Percentiles rank a stretch among this genome's conserved stretches.
phyloP scores from a whole-genome alignment of 768 basidiomycete species.

The Tylopilus felleus region DNA sequence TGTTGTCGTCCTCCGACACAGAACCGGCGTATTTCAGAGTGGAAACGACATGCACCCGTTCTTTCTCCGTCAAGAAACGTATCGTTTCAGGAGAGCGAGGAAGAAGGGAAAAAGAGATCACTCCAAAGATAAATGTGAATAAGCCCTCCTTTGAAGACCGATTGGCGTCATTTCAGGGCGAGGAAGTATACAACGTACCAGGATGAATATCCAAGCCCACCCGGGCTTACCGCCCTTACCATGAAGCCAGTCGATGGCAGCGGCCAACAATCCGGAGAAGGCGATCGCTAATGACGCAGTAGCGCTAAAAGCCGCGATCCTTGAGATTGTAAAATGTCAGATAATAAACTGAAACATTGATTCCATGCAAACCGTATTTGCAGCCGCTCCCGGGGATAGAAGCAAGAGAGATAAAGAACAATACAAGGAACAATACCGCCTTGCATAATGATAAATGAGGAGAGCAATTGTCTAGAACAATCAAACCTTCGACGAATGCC shows the following conservation, averaged over 20 bases:
- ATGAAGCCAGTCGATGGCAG: constrained; percentile 55
- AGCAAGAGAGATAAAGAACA: constrained; percentile 19
- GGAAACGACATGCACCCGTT: constrained; percentile 44
- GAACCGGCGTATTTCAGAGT: constrained; percentile 24
- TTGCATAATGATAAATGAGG: constrained; percentile 20
- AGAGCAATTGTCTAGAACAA: background rate
- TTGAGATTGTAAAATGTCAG: constrained; percentile 11
- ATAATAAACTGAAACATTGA: background rate
- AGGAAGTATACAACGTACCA: constrained; percentile 30
- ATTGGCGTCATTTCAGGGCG: background rate
- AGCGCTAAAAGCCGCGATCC: constrained; percentile 37
- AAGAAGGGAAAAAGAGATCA: constrained; percentile 45
- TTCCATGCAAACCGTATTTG: constrained; percentile 18
- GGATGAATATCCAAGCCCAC: constrained; percentile 62
- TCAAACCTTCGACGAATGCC: constrained; percentile 61
- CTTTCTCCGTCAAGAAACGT: constrained; percentile 49
- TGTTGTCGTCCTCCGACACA: constrained; percentile 39
- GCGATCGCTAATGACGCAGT: constrained; percentile 52
- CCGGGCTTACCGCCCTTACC: constrained; percentile 49
- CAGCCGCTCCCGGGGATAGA: constrained; percentile 34
- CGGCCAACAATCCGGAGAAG: constrained; percentile 51
- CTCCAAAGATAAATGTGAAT: constrained; percentile 59
- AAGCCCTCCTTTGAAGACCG: constrained; percentile 45
- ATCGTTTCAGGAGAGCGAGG: constrained; percentile 43
- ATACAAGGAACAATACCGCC: constrained; percentile 57